Evolutionary conservation across 352 stramenopile species (phyloP).

Genomic region (Globisporangium viniferum): DNA sequence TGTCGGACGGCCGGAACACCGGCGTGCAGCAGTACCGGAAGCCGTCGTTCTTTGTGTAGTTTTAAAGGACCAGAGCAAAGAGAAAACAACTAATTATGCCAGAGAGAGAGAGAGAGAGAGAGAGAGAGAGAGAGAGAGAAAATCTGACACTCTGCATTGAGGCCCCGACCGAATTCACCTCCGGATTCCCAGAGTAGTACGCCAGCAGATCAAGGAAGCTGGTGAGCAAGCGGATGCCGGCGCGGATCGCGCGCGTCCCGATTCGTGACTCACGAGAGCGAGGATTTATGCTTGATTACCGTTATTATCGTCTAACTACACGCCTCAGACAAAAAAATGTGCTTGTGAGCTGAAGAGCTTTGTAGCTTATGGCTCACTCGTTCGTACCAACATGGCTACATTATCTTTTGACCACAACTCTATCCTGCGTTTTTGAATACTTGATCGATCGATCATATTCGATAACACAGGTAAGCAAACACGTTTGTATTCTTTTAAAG

Average conservation of each 20-base stretch:
- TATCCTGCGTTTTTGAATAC: too few relatives aligned
- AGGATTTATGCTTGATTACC: background rate
- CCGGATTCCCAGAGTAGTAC: background rate
- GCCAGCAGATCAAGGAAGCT: background rate
- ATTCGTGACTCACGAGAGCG: background rate
- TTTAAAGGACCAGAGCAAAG: background rate
- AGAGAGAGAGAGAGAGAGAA: too few relatives aligned
- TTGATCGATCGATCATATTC: too few relatives aligned
- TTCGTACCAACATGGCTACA: too few relatives aligned
- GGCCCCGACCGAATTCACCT: background rate
- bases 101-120: too few relatives aligned
- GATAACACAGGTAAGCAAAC: too few relatives aligned
- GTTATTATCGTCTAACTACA: slow-evolving; percentile 2
- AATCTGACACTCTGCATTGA: too few relatives aligned
- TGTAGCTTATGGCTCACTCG: too few relatives aligned
- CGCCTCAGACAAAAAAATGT: background rate
- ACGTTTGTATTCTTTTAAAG: too few relatives aligned
- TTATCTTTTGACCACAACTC: too few relatives aligned
- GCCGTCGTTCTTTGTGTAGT: slow-evolving; percentile 58
- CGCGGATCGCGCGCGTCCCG: too few relatives aligned
- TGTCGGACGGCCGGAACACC: slow-evolving; percentile 16
- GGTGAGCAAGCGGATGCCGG: too few relatives aligned
- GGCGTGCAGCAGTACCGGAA: slow-evolving; percentile 23
- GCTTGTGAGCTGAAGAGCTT: background rate
- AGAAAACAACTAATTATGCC: background rate